Base-by-base conservation (phyloP, 352 stramenopile genomes). In the Globisporangium spiculum region DNA sequence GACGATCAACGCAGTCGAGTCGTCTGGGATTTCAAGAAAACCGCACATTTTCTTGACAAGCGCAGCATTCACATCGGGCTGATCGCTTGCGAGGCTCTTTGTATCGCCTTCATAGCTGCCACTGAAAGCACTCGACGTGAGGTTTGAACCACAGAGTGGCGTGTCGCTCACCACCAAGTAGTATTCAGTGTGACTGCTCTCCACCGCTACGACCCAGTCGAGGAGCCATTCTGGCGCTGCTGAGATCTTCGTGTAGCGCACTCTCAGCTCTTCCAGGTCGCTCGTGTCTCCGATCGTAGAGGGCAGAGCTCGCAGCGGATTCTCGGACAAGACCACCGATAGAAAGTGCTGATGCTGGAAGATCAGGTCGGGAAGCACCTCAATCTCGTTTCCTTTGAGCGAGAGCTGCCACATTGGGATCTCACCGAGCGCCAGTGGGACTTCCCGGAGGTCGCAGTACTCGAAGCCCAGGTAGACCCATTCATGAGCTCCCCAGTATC, bases 321-420 rank as follows among this genome's bases (percentile, higher is more conserved):
- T 74, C 18, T 82, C 68, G 14, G 67, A 81, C 32, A 82, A 80
- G 0, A 75, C 86, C 4, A 72, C 89, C 44, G 80, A 79, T n/a
- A 60, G 90, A 50, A 82, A 92, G 54, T 74, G 75, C 34, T 61
- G 85, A 65, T 78, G 74, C 59, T 90, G 89, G 67, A 77, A 79
- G 70, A 79, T 60, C 34, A 80, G 81, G n/a, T 86, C 90, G 64
- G 56, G 89, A 56, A 79, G 77, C 14, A 89, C 81, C 68, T 53
- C 18, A n/a, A 54, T 50, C 18, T 18, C 6, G 36, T 54, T 63
- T 2, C 58, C 20, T 22, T 27, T 22, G 20, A 63, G 20, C 5
- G 14, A 18, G 58, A 63, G 3, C 69, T 90, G 50, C 88, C 79
- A 57, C 78, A 79, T 22, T 77, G 76, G 30, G 66, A 86, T 63